These are phyloP conservation scores for Brassica incana DNA, from an alignment of 345 rosid genomes.

Conservation along the genomic window DNA sequence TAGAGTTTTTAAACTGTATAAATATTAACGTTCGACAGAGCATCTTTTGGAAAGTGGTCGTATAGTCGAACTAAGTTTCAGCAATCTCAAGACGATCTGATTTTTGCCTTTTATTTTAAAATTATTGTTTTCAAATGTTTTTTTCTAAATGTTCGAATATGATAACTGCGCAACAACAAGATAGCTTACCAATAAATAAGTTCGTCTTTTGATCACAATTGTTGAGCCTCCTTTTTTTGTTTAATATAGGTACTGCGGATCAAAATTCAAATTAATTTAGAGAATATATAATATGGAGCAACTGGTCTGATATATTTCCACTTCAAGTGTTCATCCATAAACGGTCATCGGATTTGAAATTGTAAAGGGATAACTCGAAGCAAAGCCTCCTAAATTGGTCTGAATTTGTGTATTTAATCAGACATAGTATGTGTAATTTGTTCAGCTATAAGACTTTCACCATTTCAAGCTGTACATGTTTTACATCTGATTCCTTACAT, in stretches of 20 bases:
- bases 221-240: background rate
- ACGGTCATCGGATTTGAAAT: background rate
- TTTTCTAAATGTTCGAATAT: constrained; percentile 7
- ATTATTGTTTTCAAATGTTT: background rate
- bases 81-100: constrained; percentile 68
- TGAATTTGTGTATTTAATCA: background rate
- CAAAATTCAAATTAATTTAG: background rate
- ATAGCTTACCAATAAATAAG: background rate
- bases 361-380: background rate
- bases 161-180: background rate
- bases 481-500: background rate
- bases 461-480: background rate
- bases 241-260: background rate
- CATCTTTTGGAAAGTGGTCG: constrained; percentile 90
- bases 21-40: constrained; percentile 48
- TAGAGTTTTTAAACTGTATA: constrained; percentile 19
- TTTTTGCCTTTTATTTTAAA: constrained; percentile 41
- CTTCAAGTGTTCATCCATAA: background rate
- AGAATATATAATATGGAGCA: background rate
- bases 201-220: background rate
- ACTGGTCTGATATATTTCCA: background rate
- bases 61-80: constrained; percentile 52
- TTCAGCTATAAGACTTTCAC: background rate
- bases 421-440: background rate
- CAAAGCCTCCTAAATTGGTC: background rate